Conservation (phyloP, 495 filamentous ascomycete species). For the Pyrenula aspistea region DNA sequence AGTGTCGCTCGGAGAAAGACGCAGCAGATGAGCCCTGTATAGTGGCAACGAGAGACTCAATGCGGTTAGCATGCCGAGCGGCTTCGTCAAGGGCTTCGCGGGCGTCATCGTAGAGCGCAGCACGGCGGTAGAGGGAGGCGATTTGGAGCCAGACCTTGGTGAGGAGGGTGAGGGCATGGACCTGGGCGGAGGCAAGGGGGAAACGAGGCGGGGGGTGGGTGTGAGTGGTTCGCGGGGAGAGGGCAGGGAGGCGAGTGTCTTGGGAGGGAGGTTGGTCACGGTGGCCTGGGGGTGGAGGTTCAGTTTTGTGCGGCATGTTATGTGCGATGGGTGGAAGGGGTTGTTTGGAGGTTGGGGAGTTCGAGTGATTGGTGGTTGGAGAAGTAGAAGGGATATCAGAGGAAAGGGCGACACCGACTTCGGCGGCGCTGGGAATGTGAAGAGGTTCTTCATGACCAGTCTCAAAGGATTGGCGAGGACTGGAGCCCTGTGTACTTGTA, state of each 20-base stretch:
- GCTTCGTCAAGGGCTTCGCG: constrained; percentile 72
- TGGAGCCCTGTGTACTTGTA: background rate
- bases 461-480: background rate
- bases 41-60: constrained; percentile 28
- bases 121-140: constrained; percentile 73
- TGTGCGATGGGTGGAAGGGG: constrained; percentile 35
- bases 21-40: constrained; percentile 33
- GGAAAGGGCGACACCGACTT: constrained; percentile 26
- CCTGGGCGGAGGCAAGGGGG: constrained; percentile 28
- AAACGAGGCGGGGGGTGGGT: constrained; percentile 26
- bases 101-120: constrained; percentile 65
- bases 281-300: constrained; percentile 33
- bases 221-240: constrained; percentile 31
- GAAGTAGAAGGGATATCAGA: constrained; percentile 12
- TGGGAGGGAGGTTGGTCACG: constrained; percentile 35
- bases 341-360: constrained; percentile 21
- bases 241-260: constrained; percentile 34
- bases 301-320: constrained; percentile 30
- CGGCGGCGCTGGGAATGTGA: constrained; percentile 7
- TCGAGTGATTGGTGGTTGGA: constrained; percentile 3
- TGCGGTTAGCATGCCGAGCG: constrained; percentile 44
- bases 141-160: constrained; percentile 85
- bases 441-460: background rate
- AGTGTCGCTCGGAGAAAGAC: constrained; percentile 47
- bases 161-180: constrained; percentile 48